phyloP scores from a whole-genome alignment of 2,329 filamentous ascomycete genomes.

The Botrytis galanthina region DNA sequence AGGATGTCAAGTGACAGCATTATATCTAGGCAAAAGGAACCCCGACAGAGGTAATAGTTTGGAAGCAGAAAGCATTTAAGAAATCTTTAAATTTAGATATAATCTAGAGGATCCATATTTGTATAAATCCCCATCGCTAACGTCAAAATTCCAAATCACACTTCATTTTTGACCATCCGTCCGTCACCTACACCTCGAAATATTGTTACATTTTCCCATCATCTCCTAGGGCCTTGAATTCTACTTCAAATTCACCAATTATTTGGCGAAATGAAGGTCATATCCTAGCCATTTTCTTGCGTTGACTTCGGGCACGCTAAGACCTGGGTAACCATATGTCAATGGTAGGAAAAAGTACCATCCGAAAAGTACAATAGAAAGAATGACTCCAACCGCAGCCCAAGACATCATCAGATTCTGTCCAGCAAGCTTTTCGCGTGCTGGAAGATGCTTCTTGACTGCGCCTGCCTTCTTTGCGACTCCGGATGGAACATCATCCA shows the following conservation, averaged over 20 bases:
- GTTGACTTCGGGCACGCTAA: constrained; percentile 74
- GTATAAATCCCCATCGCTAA: background rate
- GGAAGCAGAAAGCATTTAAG: background rate
- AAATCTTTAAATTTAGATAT: background rate
- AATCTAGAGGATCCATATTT: constrained; percentile 7
- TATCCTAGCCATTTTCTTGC: constrained; percentile 95
- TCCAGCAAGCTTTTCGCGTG: constrained; percentile 74
- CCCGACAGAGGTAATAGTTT: background rate
- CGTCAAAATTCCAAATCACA: background rate
- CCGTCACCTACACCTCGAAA: background rate
- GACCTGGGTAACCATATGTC: constrained; percentile 90
- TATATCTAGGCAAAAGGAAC: background rate
- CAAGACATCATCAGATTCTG: constrained; percentile 77
- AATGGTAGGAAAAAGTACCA: constrained; percentile 94
- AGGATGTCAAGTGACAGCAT: background rate
- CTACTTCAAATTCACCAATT: constrained; percentile 16
- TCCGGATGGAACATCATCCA: constrained; percentile 47
- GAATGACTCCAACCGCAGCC: constrained; percentile 71
- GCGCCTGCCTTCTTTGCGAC: constrained; percentile 46
- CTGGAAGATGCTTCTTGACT: constrained; percentile 64
- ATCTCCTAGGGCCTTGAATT: background rate
- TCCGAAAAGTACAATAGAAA: constrained; percentile 66
- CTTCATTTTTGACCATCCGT: background rate
- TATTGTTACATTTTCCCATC: constrained; percentile 2
- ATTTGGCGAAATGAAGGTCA: constrained; percentile 98